These are phyloP conservation scores for Russula brevipes DNA, from an alignment of 768 basidiomycete genomes.

Conservation along the genomic window DNA sequence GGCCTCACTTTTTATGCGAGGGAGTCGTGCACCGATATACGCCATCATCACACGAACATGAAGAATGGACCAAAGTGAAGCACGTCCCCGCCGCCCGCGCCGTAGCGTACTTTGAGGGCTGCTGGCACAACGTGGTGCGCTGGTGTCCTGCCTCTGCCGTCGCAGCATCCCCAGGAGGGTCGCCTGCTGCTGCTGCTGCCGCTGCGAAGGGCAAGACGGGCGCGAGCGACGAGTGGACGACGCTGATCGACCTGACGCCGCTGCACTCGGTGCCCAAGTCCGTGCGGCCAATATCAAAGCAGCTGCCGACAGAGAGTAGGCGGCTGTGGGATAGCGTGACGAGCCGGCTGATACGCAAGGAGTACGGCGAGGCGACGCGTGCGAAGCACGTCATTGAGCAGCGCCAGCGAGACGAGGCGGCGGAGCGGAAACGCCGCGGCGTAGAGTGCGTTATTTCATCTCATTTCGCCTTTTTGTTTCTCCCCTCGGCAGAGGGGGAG, in stretches of 20 bases:
- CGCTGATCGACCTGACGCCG: conserved; percentile 71
- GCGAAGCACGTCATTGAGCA: conserved; percentile 93
- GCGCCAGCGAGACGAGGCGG: conserved; percentile 82
- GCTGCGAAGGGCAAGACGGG: conserved; percentile 6
- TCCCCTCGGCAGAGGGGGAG: too few species aligned
- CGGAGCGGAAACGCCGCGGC: conserved; percentile 78
- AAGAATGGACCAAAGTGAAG: conserved; percentile 81
- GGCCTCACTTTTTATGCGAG: conserved; percentile 76
- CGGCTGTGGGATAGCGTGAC: conserved; percentile 87
- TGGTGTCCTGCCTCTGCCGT: conserved; percentile 53
- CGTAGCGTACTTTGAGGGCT: conserved; percentile 81
- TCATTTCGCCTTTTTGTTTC: too few species aligned
- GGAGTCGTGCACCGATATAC: conserved; percentile 85
- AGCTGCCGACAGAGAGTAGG: conserved; percentile 76
- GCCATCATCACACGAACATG: conserved; percentile 53
- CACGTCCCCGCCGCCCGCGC: conserved; percentile 78
- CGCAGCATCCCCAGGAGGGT: not conserved
- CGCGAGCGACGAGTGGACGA: conserved; percentile 46
- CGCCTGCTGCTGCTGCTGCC: not conserved
- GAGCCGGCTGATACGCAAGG: conserved; percentile 66
- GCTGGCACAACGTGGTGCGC: conserved; percentile 78
- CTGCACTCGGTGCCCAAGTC: conserved; percentile 73
- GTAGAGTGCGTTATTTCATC: conserved; percentile 52
- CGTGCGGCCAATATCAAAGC: conserved; percentile 77
- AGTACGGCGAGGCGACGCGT: conserved; percentile 86